Percentiles rank a stretch among this genome's conserved stretches.
Conservation (phyloP, 177 flowering plant species). For the Vitis hybrid region DNA sequence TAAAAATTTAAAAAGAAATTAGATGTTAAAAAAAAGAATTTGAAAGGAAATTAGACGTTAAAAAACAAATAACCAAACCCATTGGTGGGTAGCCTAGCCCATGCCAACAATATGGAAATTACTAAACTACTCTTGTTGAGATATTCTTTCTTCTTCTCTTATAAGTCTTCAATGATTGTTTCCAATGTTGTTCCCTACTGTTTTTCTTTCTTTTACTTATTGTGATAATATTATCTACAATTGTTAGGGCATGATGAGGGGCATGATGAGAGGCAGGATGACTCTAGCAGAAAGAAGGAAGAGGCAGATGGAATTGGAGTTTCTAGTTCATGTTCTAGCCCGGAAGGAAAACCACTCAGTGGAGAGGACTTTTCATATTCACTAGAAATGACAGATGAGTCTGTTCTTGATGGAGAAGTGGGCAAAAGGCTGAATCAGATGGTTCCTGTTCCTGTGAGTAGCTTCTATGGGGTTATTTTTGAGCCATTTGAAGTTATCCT, state of each 20-base stretch:
- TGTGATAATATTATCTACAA: not conserved
- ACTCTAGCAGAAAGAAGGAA: not conserved
- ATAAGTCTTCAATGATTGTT: too few species aligned
- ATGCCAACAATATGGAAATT: too few species aligned
- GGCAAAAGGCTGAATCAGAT: constrained; percentile 42
- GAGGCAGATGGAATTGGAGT: constrained; percentile 9
- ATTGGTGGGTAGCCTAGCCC: too few species aligned
- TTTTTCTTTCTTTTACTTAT: not conserved
- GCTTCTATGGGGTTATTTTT: not conserved
- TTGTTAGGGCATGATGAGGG: constrained; percentile 20
- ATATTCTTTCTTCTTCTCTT: too few species aligned
- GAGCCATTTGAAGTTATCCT: too few species aligned
- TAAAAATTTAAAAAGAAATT: too few species aligned
- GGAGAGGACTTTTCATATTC: constrained; percentile 11
- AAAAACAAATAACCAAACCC: too few species aligned
- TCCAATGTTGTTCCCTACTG: too few species aligned
- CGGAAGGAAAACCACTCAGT: constrained; percentile 1
- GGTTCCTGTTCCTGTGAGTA: constrained; percentile 49
- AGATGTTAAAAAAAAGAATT: too few species aligned
- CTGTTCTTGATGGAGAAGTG: constrained; percentile 40
- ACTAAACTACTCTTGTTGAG: too few species aligned
- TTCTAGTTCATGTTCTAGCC: constrained; percentile 8
- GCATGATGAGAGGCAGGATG: constrained; percentile 1
- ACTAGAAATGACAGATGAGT: constrained; percentile 28
- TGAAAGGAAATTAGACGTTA: too few species aligned